Percentiles rank a stretch among this genome's conserved stretches.
phyloP scores from a whole-genome alignment of 352 stramenopile genomes.

The Pythium plurisporium region DNA sequence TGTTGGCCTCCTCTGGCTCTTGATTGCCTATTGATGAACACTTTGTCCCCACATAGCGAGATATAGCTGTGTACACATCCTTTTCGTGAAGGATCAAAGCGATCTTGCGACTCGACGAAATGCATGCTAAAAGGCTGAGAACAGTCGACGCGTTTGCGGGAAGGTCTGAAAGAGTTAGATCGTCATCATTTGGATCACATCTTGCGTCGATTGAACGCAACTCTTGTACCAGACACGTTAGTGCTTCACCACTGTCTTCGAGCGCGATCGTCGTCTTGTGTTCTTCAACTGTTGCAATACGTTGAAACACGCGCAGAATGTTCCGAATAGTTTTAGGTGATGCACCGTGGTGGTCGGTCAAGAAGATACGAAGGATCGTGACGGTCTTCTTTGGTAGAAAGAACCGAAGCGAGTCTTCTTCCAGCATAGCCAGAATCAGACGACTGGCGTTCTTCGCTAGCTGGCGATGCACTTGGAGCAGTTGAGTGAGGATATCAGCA shows the following conservation, averaged over 20 bases:
- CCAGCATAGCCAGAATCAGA: conserved; percentile 50
- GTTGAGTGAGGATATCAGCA: conserved; percentile 51
- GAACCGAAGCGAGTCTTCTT: conserved; percentile 75
- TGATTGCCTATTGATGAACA: background rate
- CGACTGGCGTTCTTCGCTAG: conserved; percentile 65
- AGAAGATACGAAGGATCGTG: conserved; percentile 48
- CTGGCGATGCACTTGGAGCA: conserved; percentile 52
- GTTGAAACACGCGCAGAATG: conserved; percentile 49
- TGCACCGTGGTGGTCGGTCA: conserved; percentile 34
- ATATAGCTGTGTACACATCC: conserved; percentile 38
- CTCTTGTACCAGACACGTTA: conserved; percentile 46
- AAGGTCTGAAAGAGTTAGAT: conserved; percentile 6
- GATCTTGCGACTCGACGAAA: conserved; percentile 38
- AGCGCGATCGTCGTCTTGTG: conserved; percentile 70
- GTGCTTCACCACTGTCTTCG: conserved; percentile 59
- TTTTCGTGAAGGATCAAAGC: conserved; percentile 54
- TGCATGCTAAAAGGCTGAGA: conserved; percentile 34
- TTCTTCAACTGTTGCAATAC: conserved; percentile 61
- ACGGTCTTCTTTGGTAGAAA: conserved; percentile 80
- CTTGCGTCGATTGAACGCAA: conserved; percentile 19
- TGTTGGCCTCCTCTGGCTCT: background rate
- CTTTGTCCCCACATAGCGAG: conserved; percentile 33
- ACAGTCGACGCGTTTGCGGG: conserved; percentile 41
- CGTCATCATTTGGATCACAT: too few relatives aligned
- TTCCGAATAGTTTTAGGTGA: conserved; percentile 57